These are phyloP conservation scores for Neofusicoccum sp. DNA, from an alignment of 2,329 filamentous ascomycete genomes.

Conservation along the genomic window DNA sequence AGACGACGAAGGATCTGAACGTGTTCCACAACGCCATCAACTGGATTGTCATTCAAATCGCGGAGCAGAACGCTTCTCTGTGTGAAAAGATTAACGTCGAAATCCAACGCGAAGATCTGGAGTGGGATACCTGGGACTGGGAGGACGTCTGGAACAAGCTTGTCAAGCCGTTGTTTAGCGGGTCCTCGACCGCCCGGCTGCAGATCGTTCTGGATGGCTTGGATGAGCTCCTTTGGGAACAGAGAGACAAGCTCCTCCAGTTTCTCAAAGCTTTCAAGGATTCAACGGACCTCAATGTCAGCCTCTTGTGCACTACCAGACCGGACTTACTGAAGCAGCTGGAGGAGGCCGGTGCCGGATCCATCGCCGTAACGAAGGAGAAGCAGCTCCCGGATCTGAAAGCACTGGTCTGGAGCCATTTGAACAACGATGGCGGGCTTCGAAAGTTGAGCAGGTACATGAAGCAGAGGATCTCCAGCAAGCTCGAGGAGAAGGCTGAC, in stretches of 20 bases:
- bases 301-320: constrained; percentile 31
- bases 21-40: constrained; percentile 30
- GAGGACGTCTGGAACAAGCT: constrained; percentile 25
- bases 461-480: constrained; percentile 35
- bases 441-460: constrained; percentile 31
- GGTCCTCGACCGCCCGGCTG: constrained; percentile 25
- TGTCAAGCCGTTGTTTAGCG: constrained; percentile 28
- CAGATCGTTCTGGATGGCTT: constrained; percentile 40
- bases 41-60: constrained; percentile 35
- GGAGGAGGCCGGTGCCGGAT: constrained; percentile 9
- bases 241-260: not conserved
- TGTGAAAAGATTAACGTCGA: constrained; percentile 36
- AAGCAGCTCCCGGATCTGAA: constrained; percentile 35
- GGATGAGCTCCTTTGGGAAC: constrained; percentile 32
- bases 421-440: constrained; percentile 30
- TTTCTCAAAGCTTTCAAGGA: constrained; percentile 30
- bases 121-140: not conserved
- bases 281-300: constrained; percentile 28
- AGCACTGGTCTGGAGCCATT: constrained; percentile 30
- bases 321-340: constrained; percentile 16
- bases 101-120: constrained; percentile 28
- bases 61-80: constrained; percentile 31
- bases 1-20: constrained; percentile 32
- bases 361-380: constrained; percentile 29
- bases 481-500: constrained; percentile 34